Base-by-base conservation (phyloP, 2,329 filamentous ascomycete genomes). In the Penicillium glabrum region DNA sequence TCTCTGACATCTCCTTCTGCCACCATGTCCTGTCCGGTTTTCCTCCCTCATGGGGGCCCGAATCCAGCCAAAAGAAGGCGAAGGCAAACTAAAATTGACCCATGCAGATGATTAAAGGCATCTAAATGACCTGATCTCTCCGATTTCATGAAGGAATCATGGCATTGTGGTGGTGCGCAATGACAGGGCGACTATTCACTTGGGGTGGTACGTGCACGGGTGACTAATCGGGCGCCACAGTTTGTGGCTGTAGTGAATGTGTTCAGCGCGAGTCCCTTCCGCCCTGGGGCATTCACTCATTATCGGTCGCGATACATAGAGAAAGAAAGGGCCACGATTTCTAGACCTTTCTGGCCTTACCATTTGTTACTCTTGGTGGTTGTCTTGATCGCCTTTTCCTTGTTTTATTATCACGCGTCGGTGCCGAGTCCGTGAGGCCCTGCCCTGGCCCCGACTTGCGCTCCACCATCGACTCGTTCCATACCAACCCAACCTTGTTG, bases 1-100 rank as follows among this genome's bases (percentile, higher is more conserved):
- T 54, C 54, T 66, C 62, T 67, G 52, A 64, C 63, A 62, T 50
- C 63, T 61, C 59, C 64, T 67, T 60, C 57, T 56, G 56, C 57
- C 58, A 58, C 49, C 46, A 51, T 53, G 56, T 53, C 51, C 29
- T 41, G 45, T 43, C 43, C 51, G 48, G 24, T 49, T 21, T 44
- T 45, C 55, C 45, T 39, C n/a, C 51, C 35, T 21, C 19, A 14
- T 21, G 39, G 19, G 39, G 19, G 39, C 46, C 27, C 35, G 31
- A 58, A 51, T n/a, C 21, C 24, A 39, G 24, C 26, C 14, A 33
- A 27, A 48, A 26, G 39, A 48, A 45, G 33, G 6, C 35, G 23
- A 50, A 37, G 29, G 29, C 33, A 3, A 19, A 52, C 39, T 48
- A 51, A 47, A 48, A n/a, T n/a, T 10, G 5, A 41, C 50, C 48